Evolutionary conservation across 208 protist species (phyloP), one percentile per base, ranked within the genome.

Genomic region (Trypanosoma grayi): DNA sequence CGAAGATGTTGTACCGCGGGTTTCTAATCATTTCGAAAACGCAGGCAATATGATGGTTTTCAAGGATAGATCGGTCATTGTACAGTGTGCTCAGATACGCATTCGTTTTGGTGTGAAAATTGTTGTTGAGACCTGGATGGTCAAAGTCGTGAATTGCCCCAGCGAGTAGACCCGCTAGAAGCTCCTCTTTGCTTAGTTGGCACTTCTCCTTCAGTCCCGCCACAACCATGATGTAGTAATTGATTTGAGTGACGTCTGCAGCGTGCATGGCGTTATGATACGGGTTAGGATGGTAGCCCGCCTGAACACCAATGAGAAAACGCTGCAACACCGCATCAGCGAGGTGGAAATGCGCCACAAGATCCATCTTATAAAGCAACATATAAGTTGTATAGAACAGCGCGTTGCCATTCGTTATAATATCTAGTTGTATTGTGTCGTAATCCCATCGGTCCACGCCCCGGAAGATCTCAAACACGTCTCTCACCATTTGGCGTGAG

Each of bases 81-180:
- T 97, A 97, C 7, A 96, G 72, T n/a, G 87, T 84, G 33, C 95
- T 94, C 27, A 98, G 73, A 56, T 88, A 85, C 8, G 92, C 77
- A 53, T 85, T 71, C 7, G 94, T 96, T 58, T 91, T 92, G n/a
- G 95, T 77, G 67, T 97, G 89, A 69, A 98, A 99, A 66, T 90
- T 93, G 75, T 98, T 98, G 77, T 98, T 98, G 27, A 98, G 60
- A 25, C 97, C 98, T 0, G 95, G 95, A 71, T 99, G 98, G 60
- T 98, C 94, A 67, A 95, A 91, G 83, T 99, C 98, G 78, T 99
- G 97, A 47, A 98, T 83, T 20, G 94, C 74, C 16, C 86, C 90
- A 18, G 96, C 80, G 20, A 98, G 69, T 6, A 98, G 10, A 10
- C 79, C 58, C 1, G 92, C 92, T n/a, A 98, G 79, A 8, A 93